These are phyloP conservation scores for Apium graveolens DNA, from an alignment of 129 eudicot genomes.

Conservation along the genomic window DNA sequence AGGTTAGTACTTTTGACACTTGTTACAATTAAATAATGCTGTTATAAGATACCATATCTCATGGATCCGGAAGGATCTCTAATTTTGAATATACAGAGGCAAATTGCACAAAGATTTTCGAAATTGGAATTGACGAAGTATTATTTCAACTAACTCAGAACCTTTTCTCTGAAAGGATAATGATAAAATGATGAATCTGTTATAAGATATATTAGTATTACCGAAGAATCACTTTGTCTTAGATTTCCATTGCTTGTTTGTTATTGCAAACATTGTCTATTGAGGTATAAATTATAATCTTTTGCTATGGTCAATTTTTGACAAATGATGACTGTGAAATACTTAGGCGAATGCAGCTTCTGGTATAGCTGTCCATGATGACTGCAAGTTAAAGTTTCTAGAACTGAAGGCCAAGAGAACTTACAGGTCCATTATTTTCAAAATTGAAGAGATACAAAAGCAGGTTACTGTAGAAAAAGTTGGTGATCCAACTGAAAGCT, in stretches of 20 bases:
- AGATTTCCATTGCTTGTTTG: neutral
- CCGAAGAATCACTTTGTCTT: neutral
- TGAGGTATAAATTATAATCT: neutral
- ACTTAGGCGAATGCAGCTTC: conserved; percentile 15
- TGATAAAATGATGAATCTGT: neutral
- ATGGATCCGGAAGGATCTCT: neutral
- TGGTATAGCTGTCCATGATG: conserved; percentile 17
- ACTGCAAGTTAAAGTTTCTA: conserved; percentile 15
- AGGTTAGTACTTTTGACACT: neutral
- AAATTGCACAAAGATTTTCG: neutral
- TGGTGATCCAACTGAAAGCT: conserved; percentile 22
- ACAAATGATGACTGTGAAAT: neutral
- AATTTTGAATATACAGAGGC: neutral
- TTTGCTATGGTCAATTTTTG: neutral
- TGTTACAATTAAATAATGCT: neutral
- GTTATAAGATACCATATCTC: neutral
- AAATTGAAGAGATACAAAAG: conserved; percentile 16
- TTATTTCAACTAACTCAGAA: neutral
- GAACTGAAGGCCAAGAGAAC: conserved; percentile 19
- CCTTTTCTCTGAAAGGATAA: neutral
- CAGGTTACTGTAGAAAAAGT: conserved; percentile 23
- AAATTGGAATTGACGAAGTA: neutral
- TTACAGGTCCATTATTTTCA: conserved; percentile 15
- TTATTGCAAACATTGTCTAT: neutral
- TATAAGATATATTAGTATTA: neutral